Conservation (phyloP, 2,329 filamentous ascomycete species). For the Alternaria gaisen region DNA sequence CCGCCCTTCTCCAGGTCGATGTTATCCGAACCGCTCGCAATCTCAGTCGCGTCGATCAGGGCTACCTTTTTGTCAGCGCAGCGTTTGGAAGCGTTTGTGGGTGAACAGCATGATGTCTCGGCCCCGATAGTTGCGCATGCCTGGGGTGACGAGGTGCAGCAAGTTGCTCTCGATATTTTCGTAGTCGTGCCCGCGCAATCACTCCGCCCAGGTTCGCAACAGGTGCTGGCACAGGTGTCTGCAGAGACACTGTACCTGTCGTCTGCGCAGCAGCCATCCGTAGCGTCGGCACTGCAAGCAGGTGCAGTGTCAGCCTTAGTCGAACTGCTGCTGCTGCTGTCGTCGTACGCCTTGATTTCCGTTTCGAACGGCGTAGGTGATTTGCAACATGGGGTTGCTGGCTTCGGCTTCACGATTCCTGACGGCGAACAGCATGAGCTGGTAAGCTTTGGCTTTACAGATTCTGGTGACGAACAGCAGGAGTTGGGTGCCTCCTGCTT, state of each 20-base stretch:
- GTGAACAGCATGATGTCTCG: not conserved
- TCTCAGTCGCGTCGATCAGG: not conserved
- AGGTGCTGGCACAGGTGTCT: conserved; percentile 3
- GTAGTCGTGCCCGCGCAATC: not conserved
- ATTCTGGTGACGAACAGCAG: conserved; percentile 1
- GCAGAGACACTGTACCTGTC: not conserved
- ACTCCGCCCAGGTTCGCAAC: not conserved
- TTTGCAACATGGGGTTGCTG: not conserved
- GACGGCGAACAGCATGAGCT: conserved; percentile 17
- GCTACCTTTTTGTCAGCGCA: not conserved
- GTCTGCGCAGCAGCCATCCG: not conserved
- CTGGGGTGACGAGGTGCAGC: not conserved
- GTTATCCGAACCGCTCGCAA: not conserved
- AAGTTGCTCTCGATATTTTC: not conserved
- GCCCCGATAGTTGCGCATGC: not conserved
- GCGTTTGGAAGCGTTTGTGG: not conserved
- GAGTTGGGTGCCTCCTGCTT: not conserved
- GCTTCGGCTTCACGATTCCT: not conserved
- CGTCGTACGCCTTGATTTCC: not conserved
- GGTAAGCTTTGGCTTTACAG: conserved; percentile 2
- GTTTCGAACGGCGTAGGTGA: not conserved
- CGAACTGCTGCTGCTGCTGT: not conserved
- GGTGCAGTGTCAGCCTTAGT: not conserved
- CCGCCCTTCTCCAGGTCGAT: conserved; percentile 34
- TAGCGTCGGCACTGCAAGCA: not conserved